Conservation (phyloP, 208 protist genomes). For the Phytomonas sp. region DNA sequence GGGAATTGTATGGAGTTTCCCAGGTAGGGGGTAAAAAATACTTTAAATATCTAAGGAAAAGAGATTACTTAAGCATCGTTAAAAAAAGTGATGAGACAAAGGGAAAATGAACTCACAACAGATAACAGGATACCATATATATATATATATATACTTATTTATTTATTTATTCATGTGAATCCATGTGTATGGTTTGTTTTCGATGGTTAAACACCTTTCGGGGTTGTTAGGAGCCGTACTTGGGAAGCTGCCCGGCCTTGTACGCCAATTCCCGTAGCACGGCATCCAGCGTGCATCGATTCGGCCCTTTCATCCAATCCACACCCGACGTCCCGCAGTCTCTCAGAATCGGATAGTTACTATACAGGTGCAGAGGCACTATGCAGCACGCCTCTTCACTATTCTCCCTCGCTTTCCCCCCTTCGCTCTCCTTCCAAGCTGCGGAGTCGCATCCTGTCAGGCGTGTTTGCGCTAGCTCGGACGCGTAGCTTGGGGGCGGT, state of each 20-base stretch:
- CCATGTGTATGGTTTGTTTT: no score
- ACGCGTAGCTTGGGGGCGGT: conserved; percentile 28
- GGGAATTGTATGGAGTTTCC: not conserved
- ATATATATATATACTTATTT: not conserved
- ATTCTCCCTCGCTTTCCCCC: not conserved
- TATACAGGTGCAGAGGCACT: conserved; percentile 18
- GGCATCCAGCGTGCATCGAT: conserved; percentile 27
- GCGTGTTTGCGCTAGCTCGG: conserved; percentile 10
- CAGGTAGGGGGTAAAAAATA: conserved; percentile 1
- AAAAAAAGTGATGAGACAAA: not conserved
- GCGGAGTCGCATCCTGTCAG: not conserved
- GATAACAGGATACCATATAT: not conserved
- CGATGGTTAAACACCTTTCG: not conserved
- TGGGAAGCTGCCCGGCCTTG: conserved; percentile 46
- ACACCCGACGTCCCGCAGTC: conserved; percentile 3
- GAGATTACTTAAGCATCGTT: not conserved
- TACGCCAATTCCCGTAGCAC: conserved; percentile 48
- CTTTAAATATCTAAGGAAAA: conserved; percentile 6
- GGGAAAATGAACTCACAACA: not conserved
- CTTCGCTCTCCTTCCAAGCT: not conserved
- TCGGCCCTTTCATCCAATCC: conserved; percentile 6
- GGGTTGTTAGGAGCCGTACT: conserved; percentile 39
- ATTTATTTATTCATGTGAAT: not conserved
- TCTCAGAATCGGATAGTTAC: conserved; percentile 21
- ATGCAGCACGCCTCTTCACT: not conserved